These are phyloP conservation scores for Microglena sp. DNA, from an alignment of 139 green algal species.

Conservation along the genomic window DNA sequence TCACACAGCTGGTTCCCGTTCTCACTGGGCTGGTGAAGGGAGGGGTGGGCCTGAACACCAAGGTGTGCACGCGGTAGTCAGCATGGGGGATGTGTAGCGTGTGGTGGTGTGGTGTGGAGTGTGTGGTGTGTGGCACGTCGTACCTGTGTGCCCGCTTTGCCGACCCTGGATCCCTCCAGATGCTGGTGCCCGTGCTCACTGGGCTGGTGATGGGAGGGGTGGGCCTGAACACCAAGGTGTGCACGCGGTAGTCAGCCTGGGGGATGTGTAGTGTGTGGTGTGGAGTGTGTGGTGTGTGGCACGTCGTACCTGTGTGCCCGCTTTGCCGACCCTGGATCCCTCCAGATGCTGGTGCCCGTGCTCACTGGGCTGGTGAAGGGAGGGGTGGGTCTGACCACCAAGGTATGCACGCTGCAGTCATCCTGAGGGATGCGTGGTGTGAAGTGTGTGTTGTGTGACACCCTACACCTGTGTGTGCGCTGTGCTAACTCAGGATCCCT, in stretches of 20 bases:
- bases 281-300: no score
- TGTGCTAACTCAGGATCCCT: no score
- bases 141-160: slow-evolving; percentile 3
- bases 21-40: slow-evolving; percentile 29
- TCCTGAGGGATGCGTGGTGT: no score
- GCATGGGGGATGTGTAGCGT: background rate
- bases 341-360: slow-evolving; percentile 17
- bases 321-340: slow-evolving; percentile 11
- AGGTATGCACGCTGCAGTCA: no score
- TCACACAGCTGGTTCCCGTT: slow-evolving; percentile 18
- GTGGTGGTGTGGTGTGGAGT: background rate
- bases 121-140: no score
- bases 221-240: slow-evolving; percentile 59
- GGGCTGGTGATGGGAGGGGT: slow-evolving; percentile 35
- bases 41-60: slow-evolving; percentile 61
- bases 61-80: no score
- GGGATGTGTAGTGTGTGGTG: no score
- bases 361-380: background rate
- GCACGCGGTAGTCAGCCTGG: background rate
- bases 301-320: no score
- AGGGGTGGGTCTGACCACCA: background rate
- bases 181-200: slow-evolving; percentile 25
- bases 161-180: slow-evolving; percentile 6
- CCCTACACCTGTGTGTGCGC: no score
- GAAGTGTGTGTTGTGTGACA: no score